Base-by-base conservation (phyloP, 352 stramenopile species). In the Globisporangium echinulatum region DNA sequence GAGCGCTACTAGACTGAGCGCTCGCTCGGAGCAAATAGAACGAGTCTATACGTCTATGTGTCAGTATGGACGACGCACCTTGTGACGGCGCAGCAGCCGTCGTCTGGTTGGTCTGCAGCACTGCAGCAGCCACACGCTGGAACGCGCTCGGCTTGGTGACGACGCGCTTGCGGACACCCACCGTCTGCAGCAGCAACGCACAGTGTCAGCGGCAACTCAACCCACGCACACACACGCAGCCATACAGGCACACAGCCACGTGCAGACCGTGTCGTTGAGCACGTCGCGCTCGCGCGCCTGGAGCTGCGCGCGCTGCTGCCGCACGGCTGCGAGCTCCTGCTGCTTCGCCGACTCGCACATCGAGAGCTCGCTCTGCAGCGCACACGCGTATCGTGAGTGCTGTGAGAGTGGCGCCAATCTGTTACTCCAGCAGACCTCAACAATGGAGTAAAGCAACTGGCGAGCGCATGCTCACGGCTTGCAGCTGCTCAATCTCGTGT, bases 401-500 rank as follows among this genome's bases (percentile, higher is more conserved):
- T 33, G 25, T 33, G 25, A 33, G 25, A 33, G 2, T 33, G 25
- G 25, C 25, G 25, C 25, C 25, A 3, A 33, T 3, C 2, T 33
- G 25, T 33, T 33, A 33, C 25, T 33, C 25, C 25, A 33, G 25
- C 25, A 33, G 25, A 33, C 25, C 25, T 33, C 25, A 33, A 33
- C 25, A 33, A 33, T 33, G 25, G 25, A 33, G 25, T 3, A 33
- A 25, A 33, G 25, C 25, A 33, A 33, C 25, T 33, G 25, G 25
- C 25, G 25, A 33, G 40, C 40, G 11, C 11, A 13, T 13, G 40
- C 40, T 44, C 49, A 88, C 80, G 38, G 64, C 72, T 8, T 75
- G 69, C 19, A 86, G 53, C 40, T 78, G 60, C 50, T 71, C 67
- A 7, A 88, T 68, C 44, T 87, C 78, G 52, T 65, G 63, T 19